Evolutionary conservation across 1,284 basidiomycete species (phyloP), one percentile per base, ranked within the genome.

Genomic region (Fomitiporia mediterranea): DNA sequence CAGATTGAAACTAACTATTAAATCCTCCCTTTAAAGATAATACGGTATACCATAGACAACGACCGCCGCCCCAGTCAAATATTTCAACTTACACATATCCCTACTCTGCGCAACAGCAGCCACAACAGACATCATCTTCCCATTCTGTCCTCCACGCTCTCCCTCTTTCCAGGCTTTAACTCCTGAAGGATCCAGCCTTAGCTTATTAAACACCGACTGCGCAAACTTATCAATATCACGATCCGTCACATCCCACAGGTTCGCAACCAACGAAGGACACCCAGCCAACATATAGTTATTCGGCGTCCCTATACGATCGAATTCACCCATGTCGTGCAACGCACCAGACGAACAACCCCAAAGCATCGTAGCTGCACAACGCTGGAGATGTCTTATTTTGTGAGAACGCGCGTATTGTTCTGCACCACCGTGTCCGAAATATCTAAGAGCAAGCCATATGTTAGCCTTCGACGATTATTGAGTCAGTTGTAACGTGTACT

Each of bases 231-330:
- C 96, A 61, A 98, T 94, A 68, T 99, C 96, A 49, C 89, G 83
- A 74, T 99, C 96, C 0, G 97, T 99, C 23, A 98, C 95, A 68
- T 99, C 96, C 96, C 97, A 99, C 15, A 99, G 73, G 67, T 96
- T 98, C 0, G 91, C 97, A 11, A 98, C 84, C 46, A 99, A 78
- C 1, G 92, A 89, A 4, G 97, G 96, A 61, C 93, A 94, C 62
- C 95, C 96, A 37, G 89, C 94, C n/a, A 97, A 68, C 85, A 98
- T 90, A 69, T 99, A 99, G 65, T 93, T 86, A 68, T 91, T 86
- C 0, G 97, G 93, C 17, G 93, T 98, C 7, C 96, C 96, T 13
- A 83, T 81, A 13, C 90, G 80, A 65, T 99, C 96, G 64, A 94
- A 94, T 59, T 96, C 92, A 9, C 96, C 96, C 80, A 94, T 91